phyloP scores from a whole-genome alignment of 345 rosid genomes.

The Cochlearia excelsa region DNA sequence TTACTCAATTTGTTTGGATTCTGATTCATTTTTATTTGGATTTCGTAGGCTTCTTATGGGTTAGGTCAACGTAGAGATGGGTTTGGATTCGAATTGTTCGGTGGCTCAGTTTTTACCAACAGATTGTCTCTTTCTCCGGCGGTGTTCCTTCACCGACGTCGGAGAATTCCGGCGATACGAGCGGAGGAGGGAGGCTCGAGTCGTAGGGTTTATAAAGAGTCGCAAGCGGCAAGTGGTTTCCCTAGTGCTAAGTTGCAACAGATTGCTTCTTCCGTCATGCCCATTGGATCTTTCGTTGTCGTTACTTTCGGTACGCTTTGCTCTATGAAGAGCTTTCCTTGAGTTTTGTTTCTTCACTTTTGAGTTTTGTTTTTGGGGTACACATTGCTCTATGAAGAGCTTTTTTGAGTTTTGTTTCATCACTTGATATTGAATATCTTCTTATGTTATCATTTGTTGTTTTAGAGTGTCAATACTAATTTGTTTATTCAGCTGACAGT shows the following conservation, averaged over 20 bases:
- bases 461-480: constrained; percentile 44
- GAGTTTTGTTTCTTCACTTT: background rate
- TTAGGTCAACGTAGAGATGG: constrained; percentile 27
- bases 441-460: constrained; percentile 14
- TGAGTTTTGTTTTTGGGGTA: constrained; percentile 39
- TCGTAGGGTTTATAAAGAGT: constrained; percentile 60
- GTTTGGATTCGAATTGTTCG: constrained; percentile 27
- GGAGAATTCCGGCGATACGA: constrained; percentile 46
- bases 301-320: constrained; percentile 65
- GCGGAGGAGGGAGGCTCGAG: constrained; percentile 49
- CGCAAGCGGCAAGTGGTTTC: constrained; percentile 51
- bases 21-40: background rate
- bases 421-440: background rate
- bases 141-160: constrained; percentile 34
- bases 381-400: constrained; percentile 24
- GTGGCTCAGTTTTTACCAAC: constrained; percentile 20
- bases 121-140: constrained; percentile 30
- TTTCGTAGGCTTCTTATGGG: constrained; percentile 38
- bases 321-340: constrained; percentile 1
- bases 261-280: constrained; percentile 53
- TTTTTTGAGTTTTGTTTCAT: background rate
- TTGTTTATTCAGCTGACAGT: constrained; percentile 86
- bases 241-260: constrained; percentile 51
- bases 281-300: constrained; percentile 56
- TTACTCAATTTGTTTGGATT: background rate